Evolutionary conservation across 192 early-diverging fungal genomes (phyloP), one percentile per base, ranked within the genome.

Genomic region (Entrophospora sp.): DNA sequence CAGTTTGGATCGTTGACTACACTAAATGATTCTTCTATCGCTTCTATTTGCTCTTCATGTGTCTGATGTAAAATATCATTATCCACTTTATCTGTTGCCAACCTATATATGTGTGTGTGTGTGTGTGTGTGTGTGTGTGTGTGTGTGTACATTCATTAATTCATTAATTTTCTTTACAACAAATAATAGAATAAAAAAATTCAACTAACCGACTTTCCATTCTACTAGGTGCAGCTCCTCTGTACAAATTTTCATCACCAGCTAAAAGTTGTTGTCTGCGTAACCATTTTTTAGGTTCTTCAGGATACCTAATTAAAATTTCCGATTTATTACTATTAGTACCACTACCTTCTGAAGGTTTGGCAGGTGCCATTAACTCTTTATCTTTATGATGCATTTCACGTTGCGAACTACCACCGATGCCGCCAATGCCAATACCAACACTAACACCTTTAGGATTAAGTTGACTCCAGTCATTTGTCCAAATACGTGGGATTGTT

Each of bases 131-230:
- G n/a, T n/a, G n/a, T n/a, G n/a, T n/a, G n/a, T n/a, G n/a, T n/a
- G n/a, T n/a, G n/a, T n/a, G n/a, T 40, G 6, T 40, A 14, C 6
- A 40, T 40, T 6, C 38, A 9, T 9, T 9, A 40, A 40, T 9
- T 40, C 6, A 40, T 40, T 9, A 40, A 9, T 38, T 28, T 61
- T 61, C 30, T 28, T 27, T 12, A 40, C 7, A 16, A 28, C 8
- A 16, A 18, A 6, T 42, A 9, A 25, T 3, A 12, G 14, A 37
- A 38, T 37, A 5, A 24, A 44, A 43, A 22, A 27, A 36, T 16
- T 14, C 0, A 43, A 3, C 38, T 28, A 27, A 61, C 59, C 59
- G 59, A 43, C 59, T 61, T 25, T 61, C 59, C 36, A 61, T 61
- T 5, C 28, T 61, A n/a, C 12, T 27, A 16, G 40, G 7, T 12